These are phyloP conservation scores for Cicer chorassanicum DNA, from an alignment of 306 rosid species.

Conservation along the genomic window DNA sequence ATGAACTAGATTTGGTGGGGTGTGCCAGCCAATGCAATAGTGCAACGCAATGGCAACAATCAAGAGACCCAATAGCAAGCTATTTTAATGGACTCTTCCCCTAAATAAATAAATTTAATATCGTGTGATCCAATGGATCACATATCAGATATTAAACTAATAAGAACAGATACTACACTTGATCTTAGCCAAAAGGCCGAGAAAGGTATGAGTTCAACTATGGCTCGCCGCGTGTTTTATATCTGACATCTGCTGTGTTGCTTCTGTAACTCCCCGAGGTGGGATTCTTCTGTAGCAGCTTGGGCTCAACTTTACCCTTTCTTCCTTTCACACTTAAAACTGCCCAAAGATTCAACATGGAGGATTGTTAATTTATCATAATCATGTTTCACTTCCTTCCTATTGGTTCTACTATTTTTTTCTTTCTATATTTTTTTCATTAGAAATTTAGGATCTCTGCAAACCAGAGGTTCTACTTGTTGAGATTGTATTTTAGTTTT, in stretches of 20 bases:
- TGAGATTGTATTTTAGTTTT: too few relatives aligned
- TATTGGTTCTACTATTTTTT: too few relatives aligned
- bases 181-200: conserved; percentile 22
- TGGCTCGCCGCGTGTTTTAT: neutral
- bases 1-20: neutral
- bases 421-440: too few relatives aligned
- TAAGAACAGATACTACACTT: conserved; percentile 23
- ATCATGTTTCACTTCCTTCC: too few relatives aligned
- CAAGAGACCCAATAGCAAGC: neutral
- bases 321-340: too few relatives aligned
- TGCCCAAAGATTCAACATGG: too few relatives aligned
- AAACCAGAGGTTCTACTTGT: too few relatives aligned
- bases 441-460: too few relatives aligned
- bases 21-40: neutral
- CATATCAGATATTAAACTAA: conserved; percentile 14
- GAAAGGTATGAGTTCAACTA: neutral
- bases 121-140: neutral
- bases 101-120: neutral
- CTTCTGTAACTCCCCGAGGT: too few relatives aligned
- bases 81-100: neutral
- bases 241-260: neutral
- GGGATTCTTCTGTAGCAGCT: too few relatives aligned
- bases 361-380: too few relatives aligned
- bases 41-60: neutral
- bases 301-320: too few relatives aligned